These are phyloP conservation scores for Candida tibetensis DNA, from an alignment of 805 yeast genomes.

Conservation along the genomic window DNA sequence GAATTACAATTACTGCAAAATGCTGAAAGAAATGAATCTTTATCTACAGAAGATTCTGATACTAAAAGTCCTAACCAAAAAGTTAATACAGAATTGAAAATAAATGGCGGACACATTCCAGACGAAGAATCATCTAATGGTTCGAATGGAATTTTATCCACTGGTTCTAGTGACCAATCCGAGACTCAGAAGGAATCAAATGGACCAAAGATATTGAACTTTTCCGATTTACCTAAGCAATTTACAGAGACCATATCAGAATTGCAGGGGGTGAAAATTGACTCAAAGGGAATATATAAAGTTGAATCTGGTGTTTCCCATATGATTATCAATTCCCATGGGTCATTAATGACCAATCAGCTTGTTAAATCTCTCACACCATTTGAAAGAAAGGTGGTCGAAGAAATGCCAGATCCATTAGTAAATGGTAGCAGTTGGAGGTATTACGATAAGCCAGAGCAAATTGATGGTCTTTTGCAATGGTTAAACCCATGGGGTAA, in stretches of 20 bases:
- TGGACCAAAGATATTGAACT: constrained; percentile 18
- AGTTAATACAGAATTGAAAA: background rate
- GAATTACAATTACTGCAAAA: constrained; percentile 2
- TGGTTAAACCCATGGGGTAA: constrained; percentile 77
- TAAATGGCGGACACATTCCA: background rate
- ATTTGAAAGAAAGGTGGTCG: constrained; percentile 60
- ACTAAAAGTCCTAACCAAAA: background rate
- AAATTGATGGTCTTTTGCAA: constrained; percentile 51
- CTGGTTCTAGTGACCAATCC: background rate
- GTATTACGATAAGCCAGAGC: constrained; percentile 59
- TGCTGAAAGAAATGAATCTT: background rate
- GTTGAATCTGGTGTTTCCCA: constrained; percentile 11
- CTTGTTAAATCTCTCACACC: constrained; percentile 22
- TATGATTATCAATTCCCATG: constrained; percentile 35
- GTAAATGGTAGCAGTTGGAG: constrained; percentile 62
- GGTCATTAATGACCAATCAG: constrained; percentile 19
- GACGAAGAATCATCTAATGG: background rate
- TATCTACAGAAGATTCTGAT: constrained; percentile 6
- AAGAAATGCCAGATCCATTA: constrained; percentile 61
- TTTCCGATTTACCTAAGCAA: constrained; percentile 17
- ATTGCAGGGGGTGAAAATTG: constrained; percentile 29
- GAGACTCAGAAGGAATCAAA: constrained; percentile 1
- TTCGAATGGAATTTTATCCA: no score
- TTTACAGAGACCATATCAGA: constrained; percentile 26
- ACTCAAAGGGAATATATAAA: constrained; percentile 15